Evolutionary conservation across 2,329 filamentous ascomycete genomes (phyloP), one percentile per base, ranked within the genome.

Genomic region (Colletotrichum sp.): DNA sequence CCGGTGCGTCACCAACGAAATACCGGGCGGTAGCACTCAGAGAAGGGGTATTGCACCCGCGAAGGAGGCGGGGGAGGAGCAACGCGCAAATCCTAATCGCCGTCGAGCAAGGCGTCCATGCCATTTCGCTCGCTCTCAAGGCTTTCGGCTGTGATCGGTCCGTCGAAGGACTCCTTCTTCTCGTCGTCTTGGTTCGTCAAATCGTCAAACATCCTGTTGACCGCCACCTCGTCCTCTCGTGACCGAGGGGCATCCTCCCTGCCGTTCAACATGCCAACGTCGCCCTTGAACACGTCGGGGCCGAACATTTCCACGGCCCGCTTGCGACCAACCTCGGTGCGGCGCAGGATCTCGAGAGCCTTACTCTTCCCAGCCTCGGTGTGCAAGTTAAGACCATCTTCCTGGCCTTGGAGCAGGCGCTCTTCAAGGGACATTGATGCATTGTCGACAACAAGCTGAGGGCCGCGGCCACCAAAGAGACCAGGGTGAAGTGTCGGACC

Each of bases 191-290:
- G 86, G 74, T 91, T 90, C 5, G 89, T 90, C 78, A 91, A 86
- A 59, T 91, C 89, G 60, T 88, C 85, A 80, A 91, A 91, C 88
- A 91, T 90, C 78, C 87, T 88, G 72, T 90, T 88, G 6, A 89
- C 88, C 30, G 88, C 89, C 59, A 85, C 86, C 28, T 86, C 85
- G 21, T 89, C 88, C 44, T 88, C 87, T 7, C 84, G 81, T 3
- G 78, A 79, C 24, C 77, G 79, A 8, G 66, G 65, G 8, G 52
- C 67, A 32, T 71, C 71, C 18, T 82, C 77, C 24, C 78, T 72
- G 55, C 65, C 66, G 44, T 71, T 55, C 26, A 77, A n/a, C 68
- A 76, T 76, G 32, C 72, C 76, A 30, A 75, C 77, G 24, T 78
- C 77, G 9, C 74, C 75, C 62, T 83, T 84, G 88, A 89, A 91